Conservation (phyloP, 2,329 filamentous ascomycete genomes). For the Zasmidium citrigriseum region DNA sequence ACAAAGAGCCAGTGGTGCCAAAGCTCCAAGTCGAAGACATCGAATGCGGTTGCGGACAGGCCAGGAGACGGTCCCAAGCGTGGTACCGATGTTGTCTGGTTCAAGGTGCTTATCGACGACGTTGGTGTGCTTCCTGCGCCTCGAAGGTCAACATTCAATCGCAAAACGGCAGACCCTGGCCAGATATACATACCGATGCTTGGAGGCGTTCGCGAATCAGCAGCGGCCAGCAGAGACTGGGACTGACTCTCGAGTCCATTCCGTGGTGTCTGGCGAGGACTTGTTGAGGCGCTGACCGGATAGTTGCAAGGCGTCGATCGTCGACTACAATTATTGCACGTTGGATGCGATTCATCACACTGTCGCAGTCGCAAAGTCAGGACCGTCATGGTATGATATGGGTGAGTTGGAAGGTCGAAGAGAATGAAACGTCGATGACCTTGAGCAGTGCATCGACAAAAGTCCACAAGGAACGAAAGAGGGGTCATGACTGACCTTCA, state of each 20-base stretch:
- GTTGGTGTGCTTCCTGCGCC: neutral
- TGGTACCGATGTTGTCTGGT: neutral
- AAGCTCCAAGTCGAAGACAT: constrained; percentile 23
- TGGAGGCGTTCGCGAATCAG: neutral
- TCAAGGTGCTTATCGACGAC: neutral
- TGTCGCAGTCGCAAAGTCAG: constrained; percentile 13
- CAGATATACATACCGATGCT: neutral
- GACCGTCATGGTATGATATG: neutral
- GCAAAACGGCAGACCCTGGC: neutral
- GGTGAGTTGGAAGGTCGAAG: neutral
- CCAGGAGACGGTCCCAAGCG: neutral
- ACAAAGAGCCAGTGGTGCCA: constrained; percentile 20
- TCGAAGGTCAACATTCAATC: neutral
- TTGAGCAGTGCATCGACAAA: too few species aligned
- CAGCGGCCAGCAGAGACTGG: neutral
- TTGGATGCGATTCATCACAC: constrained; percentile 25
- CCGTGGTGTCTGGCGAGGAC: neutral
- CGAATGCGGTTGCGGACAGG: constrained; percentile 1
- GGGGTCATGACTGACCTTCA: constrained; percentile 15
- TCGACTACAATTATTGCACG: constrained; percentile 21
- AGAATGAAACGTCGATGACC: too few species aligned
- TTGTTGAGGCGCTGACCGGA: neutral
- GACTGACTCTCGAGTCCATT: neutral
- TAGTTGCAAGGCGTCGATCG: constrained; percentile 18
- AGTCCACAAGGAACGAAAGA: neutral